These are phyloP conservation scores for Hymenoscyphus fraxineus DNA, from an alignment of 2,329 filamentous ascomycete genomes.

Conservation along the genomic window DNA sequence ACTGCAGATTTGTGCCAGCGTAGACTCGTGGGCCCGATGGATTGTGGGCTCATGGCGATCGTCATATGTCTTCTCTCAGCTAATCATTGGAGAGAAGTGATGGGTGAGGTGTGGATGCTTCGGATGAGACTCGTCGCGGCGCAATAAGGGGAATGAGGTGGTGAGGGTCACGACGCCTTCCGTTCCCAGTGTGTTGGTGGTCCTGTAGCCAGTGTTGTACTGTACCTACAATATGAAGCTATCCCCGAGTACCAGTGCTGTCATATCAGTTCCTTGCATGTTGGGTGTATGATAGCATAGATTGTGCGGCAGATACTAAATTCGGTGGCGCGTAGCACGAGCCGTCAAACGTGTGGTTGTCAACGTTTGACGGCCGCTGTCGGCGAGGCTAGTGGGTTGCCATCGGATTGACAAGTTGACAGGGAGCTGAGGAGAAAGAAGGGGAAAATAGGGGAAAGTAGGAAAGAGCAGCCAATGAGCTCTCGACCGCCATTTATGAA, in stretches of 20 bases:
- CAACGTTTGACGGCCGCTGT: background rate
- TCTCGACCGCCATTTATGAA: background rate
- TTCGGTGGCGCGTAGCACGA: background rate
- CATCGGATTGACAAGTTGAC: background rate
- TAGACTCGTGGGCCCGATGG: background rate
- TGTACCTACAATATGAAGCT: background rate
- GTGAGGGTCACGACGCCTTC: no score
- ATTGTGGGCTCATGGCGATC: background rate
- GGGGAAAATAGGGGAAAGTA: background rate
- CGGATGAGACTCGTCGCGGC: background rate
- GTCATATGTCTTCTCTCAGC: background rate
- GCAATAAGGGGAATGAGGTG: background rate
- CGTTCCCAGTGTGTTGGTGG: no score
- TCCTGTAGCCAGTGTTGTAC: no score
- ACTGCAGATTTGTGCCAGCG: background rate
- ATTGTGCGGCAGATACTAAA: background rate
- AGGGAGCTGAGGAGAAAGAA: no score
- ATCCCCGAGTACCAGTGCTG: background rate
- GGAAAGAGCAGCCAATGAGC: background rate
- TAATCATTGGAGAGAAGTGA: background rate
- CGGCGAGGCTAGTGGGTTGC: background rate
- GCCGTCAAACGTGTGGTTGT: no score
- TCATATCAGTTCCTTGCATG: background rate
- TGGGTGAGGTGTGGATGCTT: background rate
- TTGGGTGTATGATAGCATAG: no score